phyloP scores from a whole-genome alignment of 1,284 basidiomycete species.

The Somion occarium region DNA sequence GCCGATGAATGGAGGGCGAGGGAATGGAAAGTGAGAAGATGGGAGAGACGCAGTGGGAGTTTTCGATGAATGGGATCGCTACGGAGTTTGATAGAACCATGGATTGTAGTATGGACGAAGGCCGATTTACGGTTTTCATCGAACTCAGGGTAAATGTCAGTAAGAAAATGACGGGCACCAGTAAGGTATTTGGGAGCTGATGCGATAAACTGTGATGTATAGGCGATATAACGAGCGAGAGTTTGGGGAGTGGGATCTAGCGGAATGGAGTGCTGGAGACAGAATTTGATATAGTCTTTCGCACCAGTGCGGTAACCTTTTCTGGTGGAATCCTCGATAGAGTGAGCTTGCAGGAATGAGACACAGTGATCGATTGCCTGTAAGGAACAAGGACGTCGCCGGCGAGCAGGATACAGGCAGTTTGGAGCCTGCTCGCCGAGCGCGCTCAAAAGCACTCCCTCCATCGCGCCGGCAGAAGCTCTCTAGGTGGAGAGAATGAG shows the following conservation, averaged over 20 bases:
- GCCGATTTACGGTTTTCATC: slow-evolving; percentile 15
- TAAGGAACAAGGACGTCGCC: not conserved
- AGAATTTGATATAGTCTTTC: not conserved
- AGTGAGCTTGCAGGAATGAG: not conserved
- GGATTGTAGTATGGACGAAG: slow-evolving; percentile 29
- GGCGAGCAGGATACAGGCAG: not conserved
- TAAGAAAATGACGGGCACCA: slow-evolving; percentile 34
- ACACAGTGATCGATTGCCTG: not conserved
- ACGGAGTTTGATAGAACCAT: slow-evolving; percentile 20
- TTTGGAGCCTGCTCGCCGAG: not conserved
- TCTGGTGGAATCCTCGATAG: not conserved
- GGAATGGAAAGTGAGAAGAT: slow-evolving; percentile 10
- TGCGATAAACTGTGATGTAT: not conserved
- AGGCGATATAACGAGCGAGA: not conserved
- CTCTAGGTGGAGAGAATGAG: not conserved
- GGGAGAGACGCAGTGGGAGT: not conserved
- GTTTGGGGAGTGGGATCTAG: not conserved
- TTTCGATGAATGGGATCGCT: not conserved
- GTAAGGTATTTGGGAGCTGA: slow-evolving; percentile 29
- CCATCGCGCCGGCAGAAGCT: not conserved
- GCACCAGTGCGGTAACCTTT: not conserved
- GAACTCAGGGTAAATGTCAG: slow-evolving; percentile 32
- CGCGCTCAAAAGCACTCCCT: not conserved
- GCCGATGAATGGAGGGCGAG: not conserved
- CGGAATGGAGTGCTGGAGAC: not conserved